Base-by-base conservation (phyloP, 1,284 basidiomycete species). In the Ustilago trichophora region DNA sequence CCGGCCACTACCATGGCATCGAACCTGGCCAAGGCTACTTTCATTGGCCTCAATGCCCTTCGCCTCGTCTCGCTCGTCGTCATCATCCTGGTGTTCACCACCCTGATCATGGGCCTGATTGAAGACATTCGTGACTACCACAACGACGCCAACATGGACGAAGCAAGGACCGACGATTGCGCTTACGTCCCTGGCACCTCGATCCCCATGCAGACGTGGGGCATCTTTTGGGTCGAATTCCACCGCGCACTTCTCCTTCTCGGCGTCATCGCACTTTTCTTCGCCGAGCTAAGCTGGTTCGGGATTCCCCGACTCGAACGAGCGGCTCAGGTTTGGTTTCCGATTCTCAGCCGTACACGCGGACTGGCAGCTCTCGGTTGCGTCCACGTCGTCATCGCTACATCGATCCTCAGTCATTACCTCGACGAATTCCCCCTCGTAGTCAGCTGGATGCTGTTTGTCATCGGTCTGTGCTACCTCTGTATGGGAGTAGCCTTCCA, bases 221-320 rank as follows among this genome's bases (percentile, higher is more conserved):
- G 75, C 35, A 49, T 75, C 41, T 76, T 76, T 29, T 76, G 75
- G 75, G 53, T 63, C 21, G 70, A 73, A 37, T 18, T 76, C 1
- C 66, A 76, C 35, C 62, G 73, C 12, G 27, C 37, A 12, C 44
- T 68, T 5, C 40, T 73, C n/a, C 13, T 76, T 3, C 10, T 68
- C 15, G 51, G 52, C 19, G 45, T 49, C 3, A 25, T 68, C 0
- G 18, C 66, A 3, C 44, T 69, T 25, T 55, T 72, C 10, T 21
- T 54, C 9, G 41, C 66, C 31, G 73, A 75, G 26, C 29, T 62
- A 19, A 71, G 64, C 54, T 73, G 68, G 71, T 52, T 72, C 22
- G 19, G 45, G 6, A 48, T 45, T 15, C 12, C 32, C 5, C 16
- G 35, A 15, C 55, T 69, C 9, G 59, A 63, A 29, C 11, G 15